Base-by-base conservation (phyloP, 306 rosid genomes). In the Pterocarpus santalinus region DNA sequence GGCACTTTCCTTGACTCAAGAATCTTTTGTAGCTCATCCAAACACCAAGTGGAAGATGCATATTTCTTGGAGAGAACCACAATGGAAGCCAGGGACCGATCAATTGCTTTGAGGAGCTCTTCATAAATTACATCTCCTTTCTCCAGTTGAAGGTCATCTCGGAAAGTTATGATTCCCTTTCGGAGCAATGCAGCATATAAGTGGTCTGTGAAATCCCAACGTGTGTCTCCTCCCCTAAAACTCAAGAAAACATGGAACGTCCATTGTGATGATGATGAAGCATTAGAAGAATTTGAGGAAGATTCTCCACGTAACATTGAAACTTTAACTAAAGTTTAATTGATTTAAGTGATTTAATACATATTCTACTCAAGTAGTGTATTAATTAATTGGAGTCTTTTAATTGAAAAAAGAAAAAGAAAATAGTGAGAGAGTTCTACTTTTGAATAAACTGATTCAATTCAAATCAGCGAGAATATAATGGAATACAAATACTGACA, bases 1-100 rank as follows among this genome's bases (percentile, higher is more conserved):
- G 1, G 17, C 4, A 43, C 64, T 13, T 36, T 61, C 35, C 12
- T 83, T 16, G 71, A 64, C 11, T 63, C 63, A 9, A 78, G 17
- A 43, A 83, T 78, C 16, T 64, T 77, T 15, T 34, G 56, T 10
- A 83, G 86, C 60, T 78, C 82, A 55, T 79, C 77, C 46, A 79
- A 43, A 75, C 60, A 43, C 79, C 65, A 41, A 30, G 69, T 30
- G 30, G 60, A 75, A 61, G 69, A 60, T 43, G 60, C 60, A 60
- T 75, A 75, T 46, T 47, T 75, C 11, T 43, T 2, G 9, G 69
- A 75, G 56, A 56, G 62, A 35, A 69, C 51, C 4, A 75, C 71
- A 44, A 75, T 33, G 11, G 44, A 15, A 30, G 41, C 60, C 4
- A 75, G 61, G 34, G 17, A 75, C 15, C 61, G 10, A 34, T 75